Base-by-base conservation (phyloP, 2,329 filamentous ascomycete genomes). In the Paraphaeosphaeria minitans region DNA sequence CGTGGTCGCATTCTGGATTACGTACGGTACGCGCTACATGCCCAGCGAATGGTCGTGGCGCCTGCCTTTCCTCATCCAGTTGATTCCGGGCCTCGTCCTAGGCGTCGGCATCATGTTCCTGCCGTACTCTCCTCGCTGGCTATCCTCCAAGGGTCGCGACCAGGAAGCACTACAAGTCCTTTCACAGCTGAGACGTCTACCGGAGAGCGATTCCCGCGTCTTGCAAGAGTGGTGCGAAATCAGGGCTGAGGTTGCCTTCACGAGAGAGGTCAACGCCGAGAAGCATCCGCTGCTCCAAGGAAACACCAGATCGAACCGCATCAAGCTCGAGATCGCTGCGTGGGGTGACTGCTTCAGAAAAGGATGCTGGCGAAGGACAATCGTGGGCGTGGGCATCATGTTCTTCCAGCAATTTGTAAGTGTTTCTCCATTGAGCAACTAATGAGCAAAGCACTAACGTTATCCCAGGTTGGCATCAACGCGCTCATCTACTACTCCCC, bases 401-500 rank as follows among this genome's bases (percentile, higher is more conserved):
- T 80, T 82, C 61, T 80, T 81, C 60, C 75, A 80, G 57, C 79
- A 81, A 60, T 79, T 80, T 29, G 68, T 75, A 8, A 27, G 24
- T 27, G 6, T 6, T 27, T 27, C n/a, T 27, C 24, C 6, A 27
- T 27, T 6, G 24, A 27, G 24, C 24, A 27, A 27, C 24, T 27
- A 27, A 27, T 27, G 6, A 27, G 24, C 3, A 27, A 27, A 27
- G 24, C 24, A 27, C 24, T 27, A 27, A 27, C 24, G 24, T 27
- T 6, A 3, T 27, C 6, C 24, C 24, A 27, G 24, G 24, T 27
- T 6, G 74, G 73, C 46, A 79, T 80, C 57, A 81, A 82, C 43
- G 80, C 80, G 0, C 66, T 83, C 1, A 82, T 85, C 82, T 55
- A 87, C 85, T 89, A 89, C 57, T 85, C 86, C 0, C 87, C 87